These are phyloP conservation scores for Seminavis robusta DNA, from an alignment of 108 stramenopile genomes.

Conservation along the genomic window DNA sequence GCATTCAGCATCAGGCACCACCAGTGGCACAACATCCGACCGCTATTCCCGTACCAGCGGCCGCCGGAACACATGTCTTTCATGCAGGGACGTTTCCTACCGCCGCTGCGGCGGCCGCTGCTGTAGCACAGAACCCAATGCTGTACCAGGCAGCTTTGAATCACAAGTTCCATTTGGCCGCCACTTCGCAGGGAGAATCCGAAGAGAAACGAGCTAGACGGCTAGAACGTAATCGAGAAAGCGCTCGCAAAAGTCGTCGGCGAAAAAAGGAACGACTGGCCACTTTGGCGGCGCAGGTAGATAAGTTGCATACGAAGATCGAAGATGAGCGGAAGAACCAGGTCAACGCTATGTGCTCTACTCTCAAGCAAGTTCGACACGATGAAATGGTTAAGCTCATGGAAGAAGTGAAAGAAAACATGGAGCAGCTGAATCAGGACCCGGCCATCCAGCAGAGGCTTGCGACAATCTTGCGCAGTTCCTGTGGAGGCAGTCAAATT, in stretches of 20 bases:
- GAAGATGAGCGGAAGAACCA: slow-evolving; percentile 51
- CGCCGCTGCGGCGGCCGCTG: neutral
- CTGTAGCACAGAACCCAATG: neutral
- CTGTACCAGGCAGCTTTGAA: slow-evolving; percentile 9
- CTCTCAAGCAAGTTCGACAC: slow-evolving; percentile 9
- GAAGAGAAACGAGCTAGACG: slow-evolving; percentile 79
- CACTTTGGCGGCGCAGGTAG: slow-evolving; percentile 60
- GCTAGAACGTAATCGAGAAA: slow-evolving; percentile 84
- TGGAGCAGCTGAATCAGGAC: slow-evolving; percentile 15
- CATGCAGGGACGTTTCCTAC: neutral
- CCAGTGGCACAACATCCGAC: too few species aligned
- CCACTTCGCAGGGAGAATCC: slow-evolving; percentile 42
- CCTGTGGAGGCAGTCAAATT: slow-evolving; percentile 39
- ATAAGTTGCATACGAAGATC: slow-evolving; percentile 55
- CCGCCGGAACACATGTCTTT: slow-evolving; percentile 10
- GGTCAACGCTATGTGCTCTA: slow-evolving; percentile 51
- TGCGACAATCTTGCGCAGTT: neutral
- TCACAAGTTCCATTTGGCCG: slow-evolving; percentile 16
- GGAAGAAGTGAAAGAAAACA: slow-evolving; percentile 5
- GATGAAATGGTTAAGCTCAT: slow-evolving; percentile 23
- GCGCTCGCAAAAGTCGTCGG: slow-evolving; percentile 69
- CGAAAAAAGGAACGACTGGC: slow-evolving; percentile 78
- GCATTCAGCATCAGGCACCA: too few species aligned
- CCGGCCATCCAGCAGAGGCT: neutral
- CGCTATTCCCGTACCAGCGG: slow-evolving; percentile 33